Percentiles rank a stretch among this genome's conserved stretches.
Conservation (phyloP, 345 rosid genomes). For the Linum lewisii region DNA sequence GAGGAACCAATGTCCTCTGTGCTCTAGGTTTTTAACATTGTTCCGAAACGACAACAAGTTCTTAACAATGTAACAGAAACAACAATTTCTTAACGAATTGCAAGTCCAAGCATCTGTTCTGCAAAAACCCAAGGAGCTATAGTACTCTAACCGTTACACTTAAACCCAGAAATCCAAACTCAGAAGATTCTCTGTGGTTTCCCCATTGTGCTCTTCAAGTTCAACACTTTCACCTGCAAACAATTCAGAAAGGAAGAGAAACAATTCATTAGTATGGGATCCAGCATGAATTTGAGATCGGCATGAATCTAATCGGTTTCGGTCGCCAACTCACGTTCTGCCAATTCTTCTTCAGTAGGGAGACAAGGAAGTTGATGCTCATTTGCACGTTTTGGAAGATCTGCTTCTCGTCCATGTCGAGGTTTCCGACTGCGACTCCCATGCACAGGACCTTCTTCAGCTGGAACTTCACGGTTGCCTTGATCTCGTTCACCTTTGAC, state of each 20-base stretch:
- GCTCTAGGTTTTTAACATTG: not conserved
- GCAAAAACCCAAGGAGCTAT: not conserved
- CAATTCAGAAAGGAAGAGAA: not conserved
- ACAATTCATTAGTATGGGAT: no score
- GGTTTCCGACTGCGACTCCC: conserved; percentile 1
- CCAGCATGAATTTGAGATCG: no score
- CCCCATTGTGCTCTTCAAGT: conserved; percentile 5
- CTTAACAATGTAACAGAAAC: not conserved
- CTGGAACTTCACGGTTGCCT: conserved; percentile 1
- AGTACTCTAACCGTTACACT: no score
- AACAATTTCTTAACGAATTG: not conserved
- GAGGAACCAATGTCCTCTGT: not conserved
- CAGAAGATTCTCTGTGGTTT: not conserved
- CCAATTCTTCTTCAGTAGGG: conserved; percentile 6
- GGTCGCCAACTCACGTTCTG: not conserved
- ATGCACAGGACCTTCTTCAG: conserved; percentile 5
- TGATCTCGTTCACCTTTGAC: conserved; percentile 1
- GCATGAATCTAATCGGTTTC: no score
- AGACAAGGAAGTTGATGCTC: conserved; percentile 1
- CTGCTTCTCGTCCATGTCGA: conserved; percentile 5
- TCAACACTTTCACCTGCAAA: not conserved
- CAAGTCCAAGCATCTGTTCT: not conserved
- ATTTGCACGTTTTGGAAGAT: conserved; percentile 4
- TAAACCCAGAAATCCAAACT: not conserved
- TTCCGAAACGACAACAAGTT: not conserved